These are phyloP conservation scores for Parachaetomium inaequale DNA, from an alignment of 495 filamentous ascomycete genomes.

Conservation along the genomic window DNA sequence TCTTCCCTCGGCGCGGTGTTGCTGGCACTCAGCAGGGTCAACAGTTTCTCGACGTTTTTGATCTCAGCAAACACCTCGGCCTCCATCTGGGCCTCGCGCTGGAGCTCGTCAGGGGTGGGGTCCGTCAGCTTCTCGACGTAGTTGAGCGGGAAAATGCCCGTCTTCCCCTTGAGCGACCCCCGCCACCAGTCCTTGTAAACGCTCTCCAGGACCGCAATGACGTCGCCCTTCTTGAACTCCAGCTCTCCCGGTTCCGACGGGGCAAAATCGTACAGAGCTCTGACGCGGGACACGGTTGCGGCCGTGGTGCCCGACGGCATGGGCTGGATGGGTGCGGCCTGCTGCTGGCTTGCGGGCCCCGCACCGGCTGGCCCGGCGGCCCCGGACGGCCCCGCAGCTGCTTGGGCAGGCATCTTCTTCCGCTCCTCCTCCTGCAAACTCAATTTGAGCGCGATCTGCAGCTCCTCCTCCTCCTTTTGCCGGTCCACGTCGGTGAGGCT, in stretches of 20 bases:
- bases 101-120: constrained; percentile 89
- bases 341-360: constrained; percentile 25
- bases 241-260: constrained; percentile 92
- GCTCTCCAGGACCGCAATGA: constrained; percentile 94
- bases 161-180: constrained; percentile 87
- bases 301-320: constrained; percentile 69
- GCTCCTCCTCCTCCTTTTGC: constrained; percentile 93
- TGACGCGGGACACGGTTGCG: constrained; percentile 92
- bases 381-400: constrained; percentile 35
- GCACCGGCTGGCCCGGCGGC: constrained; percentile 24
- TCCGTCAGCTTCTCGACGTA: constrained; percentile 97
- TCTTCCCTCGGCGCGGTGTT: constrained; percentile 80
- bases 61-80: constrained; percentile 97
- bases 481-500: constrained; percentile 86
- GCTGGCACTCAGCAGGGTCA: constrained; percentile 91
- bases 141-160: constrained; percentile 96
- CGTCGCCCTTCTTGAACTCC: constrained; percentile 93
- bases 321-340: constrained; percentile 39
- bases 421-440: constrained; percentile 79
- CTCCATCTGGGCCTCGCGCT: constrained; percentile 96
- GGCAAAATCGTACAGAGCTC: constrained; percentile 90
- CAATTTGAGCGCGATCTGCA: constrained; percentile 91
- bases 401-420: constrained; percentile 39
- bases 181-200: constrained; percentile 99
- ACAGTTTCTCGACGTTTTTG: constrained; percentile 95